Percentiles rank a stretch among this genome's conserved stretches.
Conservation (phyloP, 2,329 filamentous ascomycete species). For the Nigrograna mackinnonii region DNA sequence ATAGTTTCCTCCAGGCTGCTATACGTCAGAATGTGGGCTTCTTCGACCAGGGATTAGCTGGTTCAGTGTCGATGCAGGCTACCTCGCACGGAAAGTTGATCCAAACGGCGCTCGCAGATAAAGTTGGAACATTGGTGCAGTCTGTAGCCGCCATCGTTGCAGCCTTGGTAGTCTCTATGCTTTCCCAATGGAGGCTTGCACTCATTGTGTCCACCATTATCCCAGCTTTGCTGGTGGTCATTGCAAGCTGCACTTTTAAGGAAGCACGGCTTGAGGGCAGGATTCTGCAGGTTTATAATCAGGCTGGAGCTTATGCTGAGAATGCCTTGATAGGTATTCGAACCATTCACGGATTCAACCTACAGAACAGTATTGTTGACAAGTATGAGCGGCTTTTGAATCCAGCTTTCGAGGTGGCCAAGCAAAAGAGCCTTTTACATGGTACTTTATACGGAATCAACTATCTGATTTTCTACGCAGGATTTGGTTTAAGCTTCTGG, state of each 20-base stretch:
- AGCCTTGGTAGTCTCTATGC: constrained; percentile 85
- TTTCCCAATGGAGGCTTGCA: constrained; percentile 88
- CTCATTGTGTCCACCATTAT: constrained; percentile 63
- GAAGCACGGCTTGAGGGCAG: background rate
- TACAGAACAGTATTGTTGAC: background rate
- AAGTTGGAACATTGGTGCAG: background rate
- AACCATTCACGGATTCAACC: constrained; percentile 6
- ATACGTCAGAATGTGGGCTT: background rate
- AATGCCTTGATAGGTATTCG: constrained; percentile 3
- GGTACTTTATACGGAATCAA: no score
- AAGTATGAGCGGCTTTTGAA: background rate
- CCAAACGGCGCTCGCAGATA: no score
- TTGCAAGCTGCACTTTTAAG: constrained; percentile 11
- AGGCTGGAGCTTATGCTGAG: constrained; percentile 3
- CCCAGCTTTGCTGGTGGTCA: constrained; percentile 41
- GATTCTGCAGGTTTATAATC: background rate
- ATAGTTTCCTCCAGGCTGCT: background rate
- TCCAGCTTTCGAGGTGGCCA: background rate
- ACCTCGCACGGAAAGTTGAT: no score
- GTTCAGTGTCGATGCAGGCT: background rate
- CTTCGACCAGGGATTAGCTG: background rate
- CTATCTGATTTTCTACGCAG: no score
- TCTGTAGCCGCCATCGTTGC: background rate
- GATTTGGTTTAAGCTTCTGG: constrained; percentile 43
- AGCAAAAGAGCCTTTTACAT: no score